These are phyloP conservation scores for Marasmius tenuissimus DNA, from an alignment of 1,284 basidiomycete genomes.

Conservation along the genomic window DNA sequence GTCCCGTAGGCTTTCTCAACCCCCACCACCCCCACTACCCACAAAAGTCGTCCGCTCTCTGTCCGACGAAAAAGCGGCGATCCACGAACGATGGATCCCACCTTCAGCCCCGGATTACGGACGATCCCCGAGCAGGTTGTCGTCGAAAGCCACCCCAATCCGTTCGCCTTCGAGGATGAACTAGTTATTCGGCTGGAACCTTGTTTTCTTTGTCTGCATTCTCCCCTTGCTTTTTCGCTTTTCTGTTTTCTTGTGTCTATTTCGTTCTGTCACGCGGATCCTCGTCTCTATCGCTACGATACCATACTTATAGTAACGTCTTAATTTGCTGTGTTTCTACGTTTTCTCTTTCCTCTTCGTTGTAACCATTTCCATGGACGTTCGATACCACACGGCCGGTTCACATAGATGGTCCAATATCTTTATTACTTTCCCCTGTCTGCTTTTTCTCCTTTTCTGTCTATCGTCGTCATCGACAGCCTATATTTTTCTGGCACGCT, in stretches of 20 bases:
- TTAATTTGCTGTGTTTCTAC: not conserved
- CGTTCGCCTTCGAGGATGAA: conserved; percentile 8
- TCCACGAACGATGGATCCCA: conserved; percentile 55
- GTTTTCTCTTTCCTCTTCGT: not conserved
- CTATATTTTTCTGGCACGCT: not conserved
- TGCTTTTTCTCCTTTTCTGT: not conserved
- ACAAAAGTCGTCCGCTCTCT: conserved; percentile 47
- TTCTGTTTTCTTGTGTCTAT: not conserved
- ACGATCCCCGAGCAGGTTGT: not conserved
- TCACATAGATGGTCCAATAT: not conserved
- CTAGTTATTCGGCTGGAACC: conserved; percentile 4
- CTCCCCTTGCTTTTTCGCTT: not conserved
- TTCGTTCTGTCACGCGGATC: not conserved
- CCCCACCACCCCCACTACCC: conserved; percentile 44
- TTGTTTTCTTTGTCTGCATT: not conserved
- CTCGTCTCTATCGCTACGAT: not conserved
- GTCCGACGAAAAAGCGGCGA: conserved; percentile 51
- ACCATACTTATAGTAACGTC: conserved; percentile 1
- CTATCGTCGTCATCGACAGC: not conserved
- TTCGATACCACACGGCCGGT: not conserved
- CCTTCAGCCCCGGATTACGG: conserved; percentile 23
- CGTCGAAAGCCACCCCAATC: not conserved
- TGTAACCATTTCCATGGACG: conserved; percentile 6
- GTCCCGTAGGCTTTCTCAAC: conserved; percentile 23
- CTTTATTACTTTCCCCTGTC: not conserved